Base-by-base conservation (phyloP, 176 grass and related monocot genomes). In the Saccharum spontaneum region DNA sequence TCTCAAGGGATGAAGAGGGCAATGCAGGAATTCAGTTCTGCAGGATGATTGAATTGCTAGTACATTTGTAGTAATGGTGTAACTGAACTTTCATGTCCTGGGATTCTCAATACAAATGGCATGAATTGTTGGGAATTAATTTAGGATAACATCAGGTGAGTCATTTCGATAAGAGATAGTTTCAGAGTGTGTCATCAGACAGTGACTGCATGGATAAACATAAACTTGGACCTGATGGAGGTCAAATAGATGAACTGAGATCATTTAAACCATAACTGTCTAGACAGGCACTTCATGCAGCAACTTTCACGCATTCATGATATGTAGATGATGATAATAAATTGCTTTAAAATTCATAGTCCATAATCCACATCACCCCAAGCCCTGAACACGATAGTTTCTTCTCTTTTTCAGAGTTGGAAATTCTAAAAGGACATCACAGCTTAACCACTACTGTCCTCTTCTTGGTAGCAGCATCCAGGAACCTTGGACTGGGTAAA, bases 371-470 rank as follows among this genome's bases (percentile, higher is more conserved):
- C 79, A 78, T 78, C 66, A 33, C 48, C 26, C 40, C 31, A 61
- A 68, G 59, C 41, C 41, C 24, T 33, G 66, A 44, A 68, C 24
- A 30, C 2, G 54, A 43, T 50, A 70, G 14, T 33, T 57, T 76
- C 40, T 70, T 34, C 57, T 54, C 33, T 23, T 45, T 67, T 65
- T 15, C 76, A 60, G 71, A 72, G 43, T 71, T 67, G 37, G 22
- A 85, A 81, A 77, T 31, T 76, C 4, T 46, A 85, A 55, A 73
- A 81, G 28, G 71, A 78, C 63, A 81, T 16, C 79, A 48, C 10
- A 79, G 34, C 38, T 79, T 83, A 90, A 87, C 84, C 48, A 79
- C 89, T 57, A 62, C 75, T 75, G 84, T 90, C 78, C 57, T 90
- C 46, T 81, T 77, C 84, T 90, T 73, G 67, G 66, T 45, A 86